Conservation (phyloP, 345 rosid genomes). For the Rhizophora mangle region DNA sequence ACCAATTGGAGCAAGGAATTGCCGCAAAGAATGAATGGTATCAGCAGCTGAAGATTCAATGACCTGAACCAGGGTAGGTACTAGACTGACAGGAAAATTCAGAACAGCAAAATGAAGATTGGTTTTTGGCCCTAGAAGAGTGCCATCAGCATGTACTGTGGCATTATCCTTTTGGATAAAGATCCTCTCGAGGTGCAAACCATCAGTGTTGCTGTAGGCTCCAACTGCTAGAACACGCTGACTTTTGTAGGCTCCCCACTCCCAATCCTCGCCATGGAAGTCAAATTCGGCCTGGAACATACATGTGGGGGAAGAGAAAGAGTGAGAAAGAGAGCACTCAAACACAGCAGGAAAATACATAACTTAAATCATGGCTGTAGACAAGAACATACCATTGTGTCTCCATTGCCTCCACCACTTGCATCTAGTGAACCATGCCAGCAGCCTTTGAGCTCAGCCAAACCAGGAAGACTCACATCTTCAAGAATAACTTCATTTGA, state of each 20-base stretch:
- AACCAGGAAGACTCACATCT: constrained; percentile 80
- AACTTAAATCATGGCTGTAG: constrained; percentile 1
- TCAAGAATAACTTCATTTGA: constrained; percentile 69
- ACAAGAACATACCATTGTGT: constrained; percentile 65
- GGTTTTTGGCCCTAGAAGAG: constrained; percentile 82
- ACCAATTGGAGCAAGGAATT: constrained; percentile 77
- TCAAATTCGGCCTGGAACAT: constrained; percentile 88
- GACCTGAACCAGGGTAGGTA: constrained; percentile 87
- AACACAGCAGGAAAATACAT: background rate
- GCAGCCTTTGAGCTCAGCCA: constrained; percentile 85
- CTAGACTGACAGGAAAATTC: constrained; percentile 88
- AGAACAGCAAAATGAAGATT: constrained; percentile 97
- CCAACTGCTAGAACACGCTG: constrained; percentile 89
- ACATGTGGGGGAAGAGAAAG: background rate
- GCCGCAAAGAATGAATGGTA: constrained; percentile 74
- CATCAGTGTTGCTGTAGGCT: constrained; percentile 92
- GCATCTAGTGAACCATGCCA: constrained; percentile 98
- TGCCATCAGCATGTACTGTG: constrained; percentile 96
- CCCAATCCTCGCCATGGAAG: constrained; percentile 98
- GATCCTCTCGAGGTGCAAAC: constrained; percentile 84
- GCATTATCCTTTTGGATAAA: constrained; percentile 95
- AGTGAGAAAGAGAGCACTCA: background rate
- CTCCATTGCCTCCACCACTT: constrained; percentile 99
- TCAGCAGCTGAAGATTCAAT: constrained; percentile 87
- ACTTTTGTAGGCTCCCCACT: constrained; percentile 92